Percentiles rank a stretch among this genome's conserved stretches.
These are phyloP conservation scores for Plenodomus lindquistii DNA, from an alignment of 2,329 filamentous ascomycete species.

Conservation along the genomic window DNA sequence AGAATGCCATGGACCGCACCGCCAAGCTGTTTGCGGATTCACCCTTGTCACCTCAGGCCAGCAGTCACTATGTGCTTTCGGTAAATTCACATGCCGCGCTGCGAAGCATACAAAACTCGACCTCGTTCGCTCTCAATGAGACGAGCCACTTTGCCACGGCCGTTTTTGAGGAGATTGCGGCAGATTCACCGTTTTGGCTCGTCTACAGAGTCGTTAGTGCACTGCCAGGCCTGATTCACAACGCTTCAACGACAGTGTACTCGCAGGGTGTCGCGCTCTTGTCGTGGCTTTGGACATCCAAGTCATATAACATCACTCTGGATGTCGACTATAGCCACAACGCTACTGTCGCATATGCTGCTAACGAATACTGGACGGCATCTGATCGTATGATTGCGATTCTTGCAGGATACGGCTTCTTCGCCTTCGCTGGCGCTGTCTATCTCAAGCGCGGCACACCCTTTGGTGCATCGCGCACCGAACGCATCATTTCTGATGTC, in stretches of 20 bases:
- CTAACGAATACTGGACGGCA: constrained; percentile 51
- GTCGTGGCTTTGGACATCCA: constrained; percentile 37
- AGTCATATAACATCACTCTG: constrained; percentile 44
- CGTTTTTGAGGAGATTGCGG: constrained; percentile 30
- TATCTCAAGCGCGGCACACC: constrained; percentile 77
- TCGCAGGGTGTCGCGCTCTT: constrained; percentile 15
- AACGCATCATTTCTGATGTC: constrained; percentile 78
- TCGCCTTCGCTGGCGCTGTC: constrained; percentile 73
- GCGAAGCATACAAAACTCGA: constrained; percentile 43
- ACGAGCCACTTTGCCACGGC: constrained; percentile 29
- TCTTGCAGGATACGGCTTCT: constrained; percentile 75
- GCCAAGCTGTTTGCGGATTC: constrained; percentile 33
- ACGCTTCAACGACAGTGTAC: constrained; percentile 7
- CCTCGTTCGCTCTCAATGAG: constrained; percentile 38
- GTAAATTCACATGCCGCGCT: constrained; percentile 44
- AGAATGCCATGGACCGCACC: constrained; percentile 42
- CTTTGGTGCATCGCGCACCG: constrained; percentile 65
- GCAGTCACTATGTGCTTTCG: constrained; percentile 41
- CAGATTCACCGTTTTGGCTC: constrained; percentile 21
- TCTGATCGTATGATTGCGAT: constrained; percentile 72
- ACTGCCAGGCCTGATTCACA: constrained; percentile 14
- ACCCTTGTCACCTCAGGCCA: constrained; percentile 31
- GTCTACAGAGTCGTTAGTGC: constrained; percentile 20
- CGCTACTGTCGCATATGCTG: constrained; percentile 19
- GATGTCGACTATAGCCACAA: constrained; percentile 34